phyloP scores from a whole-genome alignment of 1,284 basidiomycete species.

The Rhodotorula mucilaginosa region DNA sequence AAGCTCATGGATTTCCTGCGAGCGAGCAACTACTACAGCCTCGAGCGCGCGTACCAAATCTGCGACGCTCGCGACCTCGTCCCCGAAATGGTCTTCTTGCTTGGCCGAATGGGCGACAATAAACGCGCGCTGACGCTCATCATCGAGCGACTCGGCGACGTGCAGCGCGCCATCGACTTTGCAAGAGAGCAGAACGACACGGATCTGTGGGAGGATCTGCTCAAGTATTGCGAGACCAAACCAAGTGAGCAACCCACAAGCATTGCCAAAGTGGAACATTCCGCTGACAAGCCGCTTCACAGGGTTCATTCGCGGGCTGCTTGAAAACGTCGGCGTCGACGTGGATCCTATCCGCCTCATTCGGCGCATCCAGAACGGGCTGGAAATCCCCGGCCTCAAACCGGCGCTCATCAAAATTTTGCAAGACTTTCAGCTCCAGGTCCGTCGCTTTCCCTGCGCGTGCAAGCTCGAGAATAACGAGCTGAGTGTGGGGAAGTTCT shows the following conservation, averaged over 20 bases:
- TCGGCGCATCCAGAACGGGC: conserved; percentile 86
- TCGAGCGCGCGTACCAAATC: conserved; percentile 83
- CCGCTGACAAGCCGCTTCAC: conserved; percentile 10
- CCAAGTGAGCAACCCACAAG: conserved; percentile 59
- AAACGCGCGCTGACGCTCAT: conserved; percentile 90
- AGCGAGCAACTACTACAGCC: conserved; percentile 84
- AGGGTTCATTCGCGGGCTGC: conserved; percentile 89
- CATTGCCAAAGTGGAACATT: neutral
- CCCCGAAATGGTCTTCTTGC: conserved; percentile 93
- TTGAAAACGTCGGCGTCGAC: conserved; percentile 91
- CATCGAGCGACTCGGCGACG: conserved; percentile 91
- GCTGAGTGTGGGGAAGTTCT: neutral
- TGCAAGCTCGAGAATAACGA: neutral
- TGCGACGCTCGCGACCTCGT: conserved; percentile 84
- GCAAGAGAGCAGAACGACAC: conserved; percentile 96
- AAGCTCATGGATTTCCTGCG: conserved; percentile 87
- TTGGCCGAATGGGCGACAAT: conserved; percentile 96
- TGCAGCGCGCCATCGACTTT: conserved; percentile 84
- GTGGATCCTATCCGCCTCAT: conserved; percentile 91
- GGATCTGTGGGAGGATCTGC: conserved; percentile 95
- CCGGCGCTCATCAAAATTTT: conserved; percentile 93
- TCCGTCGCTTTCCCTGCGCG: conserved; percentile 35
- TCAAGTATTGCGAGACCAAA: conserved; percentile 88
- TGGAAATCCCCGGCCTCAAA: conserved; percentile 93
- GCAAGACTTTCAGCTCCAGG: conserved; percentile 84